Conservation (phyloP, 2,329 filamentous ascomycete genomes). For the Diaporthe australafricana region DNA sequence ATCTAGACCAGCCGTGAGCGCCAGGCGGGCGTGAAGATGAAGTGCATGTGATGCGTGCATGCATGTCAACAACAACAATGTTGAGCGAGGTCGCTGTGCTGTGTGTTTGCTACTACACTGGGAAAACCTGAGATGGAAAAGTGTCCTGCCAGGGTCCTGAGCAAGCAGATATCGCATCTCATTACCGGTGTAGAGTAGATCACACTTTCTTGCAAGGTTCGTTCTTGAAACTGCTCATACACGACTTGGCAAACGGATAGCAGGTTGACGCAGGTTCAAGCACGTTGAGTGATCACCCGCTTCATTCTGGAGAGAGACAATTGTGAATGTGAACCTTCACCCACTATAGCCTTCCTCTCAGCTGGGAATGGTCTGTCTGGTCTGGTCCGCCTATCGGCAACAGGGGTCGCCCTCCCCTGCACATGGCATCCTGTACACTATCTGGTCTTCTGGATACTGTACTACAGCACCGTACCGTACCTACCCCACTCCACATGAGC, state of each 20-base stretch:
- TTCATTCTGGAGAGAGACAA: background rate
- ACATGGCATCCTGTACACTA: background rate
- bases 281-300: background rate
- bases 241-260: background rate
- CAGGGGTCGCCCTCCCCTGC: constrained; percentile 3
- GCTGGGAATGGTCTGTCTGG: background rate
- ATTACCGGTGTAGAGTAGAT: too few species aligned
- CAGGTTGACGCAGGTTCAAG: too few species aligned
- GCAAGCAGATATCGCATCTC: background rate
- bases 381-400: background rate
- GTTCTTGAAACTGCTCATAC: background rate
- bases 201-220: background rate
- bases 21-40: background rate
- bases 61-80: too few species aligned
- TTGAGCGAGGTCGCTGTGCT: background rate
- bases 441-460: too few species aligned
- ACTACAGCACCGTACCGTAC: background rate
- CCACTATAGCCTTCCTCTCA: background rate
- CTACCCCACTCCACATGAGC: constrained; percentile 14
- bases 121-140: background rate
- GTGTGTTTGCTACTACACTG: too few species aligned
- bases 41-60: too few species aligned
- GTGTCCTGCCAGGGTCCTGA: background rate
- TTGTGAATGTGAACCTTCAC: background rate
- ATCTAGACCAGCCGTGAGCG: background rate